Base-by-base conservation (phyloP, 1,284 basidiomycete species). In the Tetrapyrgos nigripes region DNA sequence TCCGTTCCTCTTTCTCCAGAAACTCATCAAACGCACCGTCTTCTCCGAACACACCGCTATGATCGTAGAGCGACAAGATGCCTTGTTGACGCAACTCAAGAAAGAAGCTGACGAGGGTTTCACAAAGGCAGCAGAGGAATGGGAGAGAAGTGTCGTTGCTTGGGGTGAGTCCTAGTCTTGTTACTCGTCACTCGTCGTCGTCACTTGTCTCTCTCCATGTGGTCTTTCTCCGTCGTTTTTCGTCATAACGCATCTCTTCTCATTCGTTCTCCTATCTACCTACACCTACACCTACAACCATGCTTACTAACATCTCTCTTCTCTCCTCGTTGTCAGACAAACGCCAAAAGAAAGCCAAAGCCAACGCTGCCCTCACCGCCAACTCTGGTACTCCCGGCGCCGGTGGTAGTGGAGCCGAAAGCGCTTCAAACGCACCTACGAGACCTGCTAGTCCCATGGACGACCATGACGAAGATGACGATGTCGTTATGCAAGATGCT, bases 21-120 rank as follows among this genome's bases (percentile, higher is more conserved):
- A 93, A 84, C 80, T 94, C 27, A 92, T 92, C 72, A 93, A 92
- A 69, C 83, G 91, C 8, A 89, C 89, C 13, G 83, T 93, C 14
- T 92, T 89, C 72, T 67, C 74, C 0, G 89, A 91, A 8, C 91
- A 93, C 67, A 79, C 82, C 44, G 79, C 80, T 50, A 75, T 91
- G 21, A 77, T 93, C 14, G 76, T 79, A 1, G 79, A 87, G 57
- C 79, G 86, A 49, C 87, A 91, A 67, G 87, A 90, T 1, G 79
- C 80, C 44, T 70, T 92, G 0, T 75, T 93, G 14, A 76, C 71
- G 21, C 83, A 90, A 67, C 82, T 93, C 11, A 76, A 77, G 28
- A 68, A 73, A 17, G 74, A 87, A 31, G 86, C 91, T 0, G 74
- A 82, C 14, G 84, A 84, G 1, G 89, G 89, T 0, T 91, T 91